phyloP scores from a whole-genome alignment of 305 asterid genomes.

The Vinca major region DNA sequence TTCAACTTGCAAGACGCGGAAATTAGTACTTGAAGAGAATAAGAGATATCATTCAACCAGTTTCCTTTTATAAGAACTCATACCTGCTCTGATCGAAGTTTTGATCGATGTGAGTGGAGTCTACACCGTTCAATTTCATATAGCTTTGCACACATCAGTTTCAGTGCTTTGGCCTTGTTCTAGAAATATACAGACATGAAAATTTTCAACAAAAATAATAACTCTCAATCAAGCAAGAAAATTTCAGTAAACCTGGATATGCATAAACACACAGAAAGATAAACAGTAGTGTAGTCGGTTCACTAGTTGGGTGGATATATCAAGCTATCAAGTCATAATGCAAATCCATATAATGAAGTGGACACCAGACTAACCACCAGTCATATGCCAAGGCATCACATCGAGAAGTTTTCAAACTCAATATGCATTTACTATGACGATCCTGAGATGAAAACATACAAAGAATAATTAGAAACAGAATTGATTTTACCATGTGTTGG shows the following conservation, averaged over 20 bases:
- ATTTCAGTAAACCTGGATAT: not conserved
- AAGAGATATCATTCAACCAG: slow-evolving; percentile 7
- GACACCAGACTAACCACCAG: not conserved
- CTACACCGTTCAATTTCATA: slow-evolving; percentile 74
- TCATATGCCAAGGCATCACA: not conserved
- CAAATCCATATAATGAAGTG: not conserved
- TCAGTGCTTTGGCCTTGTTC: slow-evolving; percentile 93
- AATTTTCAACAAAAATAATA: slow-evolving; percentile 1
- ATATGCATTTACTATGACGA: not conserved
- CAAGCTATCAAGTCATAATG: not conserved
- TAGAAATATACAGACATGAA: slow-evolving; percentile 20
- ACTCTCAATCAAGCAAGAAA: not conserved
- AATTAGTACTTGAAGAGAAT: slow-evolving; percentile 3
- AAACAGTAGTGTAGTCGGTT: not conserved
- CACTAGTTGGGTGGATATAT: not conserved
- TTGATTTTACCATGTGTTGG: slow-evolving; percentile 62
- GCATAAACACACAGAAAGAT: not conserved
- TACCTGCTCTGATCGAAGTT: slow-evolving; percentile 80
- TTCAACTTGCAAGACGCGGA: slow-evolving; percentile 18
- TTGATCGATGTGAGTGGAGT: slow-evolving; percentile 57
- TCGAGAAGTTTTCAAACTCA: not conserved
- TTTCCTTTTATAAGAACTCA: slow-evolving; percentile 7
- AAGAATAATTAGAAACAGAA: slow-evolving; percentile 5
- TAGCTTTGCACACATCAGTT: slow-evolving; percentile 72
- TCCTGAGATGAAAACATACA: not conserved